Percentiles rank a stretch among this genome's conserved stretches.
Conservation (phyloP, 2,329 filamentous ascomycete genomes). For the Ophiostoma himal-ulmi region DNA sequence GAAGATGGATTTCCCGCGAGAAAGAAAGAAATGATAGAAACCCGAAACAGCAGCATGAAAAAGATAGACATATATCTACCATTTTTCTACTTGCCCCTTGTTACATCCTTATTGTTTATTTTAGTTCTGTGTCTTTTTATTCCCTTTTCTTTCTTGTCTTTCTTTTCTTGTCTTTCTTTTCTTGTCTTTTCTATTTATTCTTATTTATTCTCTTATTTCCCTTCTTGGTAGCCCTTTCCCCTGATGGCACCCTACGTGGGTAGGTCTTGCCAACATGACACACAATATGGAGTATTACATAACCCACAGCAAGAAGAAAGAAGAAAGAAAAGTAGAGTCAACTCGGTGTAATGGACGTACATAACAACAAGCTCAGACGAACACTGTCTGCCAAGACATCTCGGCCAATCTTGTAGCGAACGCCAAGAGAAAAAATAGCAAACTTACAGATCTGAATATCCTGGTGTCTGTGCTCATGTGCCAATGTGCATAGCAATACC, state of each 20-base stretch:
- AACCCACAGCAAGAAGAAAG: no score
- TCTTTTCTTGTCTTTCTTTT: neutral
- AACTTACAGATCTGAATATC: no score
- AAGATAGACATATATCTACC: no score
- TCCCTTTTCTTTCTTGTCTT: neutral
- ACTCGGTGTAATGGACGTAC: no score
- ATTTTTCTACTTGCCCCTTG: constrained; percentile 1
- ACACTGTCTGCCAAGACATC: no score
- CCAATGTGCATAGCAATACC: no score
- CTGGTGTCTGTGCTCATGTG: no score
- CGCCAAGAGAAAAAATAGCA: no score
- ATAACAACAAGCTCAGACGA: no score
- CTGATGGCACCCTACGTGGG: neutral
- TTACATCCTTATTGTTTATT: neutral
- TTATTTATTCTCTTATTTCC: neutral
- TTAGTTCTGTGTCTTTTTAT: neutral
- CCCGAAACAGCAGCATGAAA: neutral
- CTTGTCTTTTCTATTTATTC: neutral
- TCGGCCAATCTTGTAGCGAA: no score
- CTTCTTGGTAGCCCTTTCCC: neutral
- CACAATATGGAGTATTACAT: neutral
- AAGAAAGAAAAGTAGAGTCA: no score
- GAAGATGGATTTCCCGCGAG: neutral
- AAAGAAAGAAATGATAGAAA: neutral
- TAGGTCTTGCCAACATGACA: neutral